These are phyloP conservation scores for Diaporthe amygdali DNA, from an alignment of 2,329 filamentous ascomycete genomes.

Conservation along the genomic window DNA sequence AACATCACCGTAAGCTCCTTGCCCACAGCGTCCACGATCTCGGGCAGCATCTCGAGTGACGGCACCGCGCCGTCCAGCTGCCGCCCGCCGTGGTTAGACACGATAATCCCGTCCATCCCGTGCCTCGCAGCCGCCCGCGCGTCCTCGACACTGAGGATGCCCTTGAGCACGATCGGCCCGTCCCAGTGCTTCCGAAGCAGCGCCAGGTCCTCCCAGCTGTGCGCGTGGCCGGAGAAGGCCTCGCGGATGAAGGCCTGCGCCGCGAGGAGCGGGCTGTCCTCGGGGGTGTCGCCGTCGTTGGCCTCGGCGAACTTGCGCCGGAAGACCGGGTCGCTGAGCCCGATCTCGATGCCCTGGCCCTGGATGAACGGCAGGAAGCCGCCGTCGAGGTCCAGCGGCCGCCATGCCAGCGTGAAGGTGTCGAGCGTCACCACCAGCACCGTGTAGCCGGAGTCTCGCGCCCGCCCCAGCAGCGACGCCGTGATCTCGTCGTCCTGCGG, in stretches of 20 bases:
- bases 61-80: slow-evolving; percentile 62
- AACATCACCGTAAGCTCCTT: slow-evolving; percentile 64
- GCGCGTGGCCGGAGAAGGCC: slow-evolving; percentile 57
- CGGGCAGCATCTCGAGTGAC: slow-evolving; percentile 61
- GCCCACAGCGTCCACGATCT: slow-evolving; percentile 67
- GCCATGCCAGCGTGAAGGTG: slow-evolving; percentile 72
- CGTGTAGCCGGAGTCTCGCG: slow-evolving; percentile 65
- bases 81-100: slow-evolving; percentile 63
- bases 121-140: slow-evolving; percentile 48
- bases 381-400: slow-evolving; percentile 70
- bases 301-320: slow-evolving; percentile 58
- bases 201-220: slow-evolving; percentile 67
- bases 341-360: slow-evolving; percentile 63
- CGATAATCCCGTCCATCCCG: slow-evolving; percentile 56
- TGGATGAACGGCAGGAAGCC: slow-evolving; percentile 65
- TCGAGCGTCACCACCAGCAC: slow-evolving; percentile 76
- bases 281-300: slow-evolving; percentile 48
- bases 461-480: slow-evolving; percentile 64
- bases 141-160: slow-evolving; percentile 57
- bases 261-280: slow-evolving; percentile 55
- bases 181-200: slow-evolving; percentile 65
- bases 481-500: slow-evolving; percentile 70
- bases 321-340: slow-evolving; percentile 72
- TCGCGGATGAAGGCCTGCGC: slow-evolving; percentile 57
- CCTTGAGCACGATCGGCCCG: slow-evolving; percentile 68